A percentile compares a stretch with the other conserved stretches of the same genome.
Evolutionary conservation across 1,284 basidiomycete species (phyloP).

Genomic region (Malassezia japonica): DNA sequence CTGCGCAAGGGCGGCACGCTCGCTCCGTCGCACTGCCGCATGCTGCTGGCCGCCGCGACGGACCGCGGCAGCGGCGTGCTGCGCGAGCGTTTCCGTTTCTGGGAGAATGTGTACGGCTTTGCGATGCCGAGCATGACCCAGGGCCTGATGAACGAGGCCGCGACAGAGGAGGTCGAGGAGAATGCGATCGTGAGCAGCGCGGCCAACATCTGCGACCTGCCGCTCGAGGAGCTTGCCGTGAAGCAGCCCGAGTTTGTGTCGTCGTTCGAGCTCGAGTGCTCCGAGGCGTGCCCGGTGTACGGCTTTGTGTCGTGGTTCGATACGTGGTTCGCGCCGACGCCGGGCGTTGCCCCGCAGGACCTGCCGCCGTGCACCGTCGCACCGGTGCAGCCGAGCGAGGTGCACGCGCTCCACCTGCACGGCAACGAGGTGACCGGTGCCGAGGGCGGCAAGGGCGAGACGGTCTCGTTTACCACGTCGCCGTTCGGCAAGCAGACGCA

Average conservation of each 20-base stretch:
- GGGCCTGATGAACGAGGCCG: constrained; percentile 40
- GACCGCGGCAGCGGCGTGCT: constrained; percentile 57
- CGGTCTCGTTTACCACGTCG: constrained; percentile 79
- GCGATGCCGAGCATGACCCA: constrained; percentile 37
- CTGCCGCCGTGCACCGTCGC: constrained; percentile 23
- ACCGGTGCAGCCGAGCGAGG: constrained; percentile 19
- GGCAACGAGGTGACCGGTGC: constrained; percentile 57
- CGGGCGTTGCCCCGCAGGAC: constrained; percentile 6
- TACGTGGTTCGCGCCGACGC: constrained; percentile 38
- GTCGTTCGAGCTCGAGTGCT: constrained; percentile 24
- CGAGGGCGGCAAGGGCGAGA: constrained; percentile 51
- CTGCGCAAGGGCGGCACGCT: constrained; percentile 65
- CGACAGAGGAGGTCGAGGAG: constrained; percentile 29
- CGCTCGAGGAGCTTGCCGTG: constrained; percentile 25
- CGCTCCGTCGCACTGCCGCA: constrained; percentile 79
- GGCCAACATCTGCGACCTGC: constrained; percentile 32
- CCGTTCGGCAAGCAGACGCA: constrained; percentile 80
- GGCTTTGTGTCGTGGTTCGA: constrained; percentile 46
- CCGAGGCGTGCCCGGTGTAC: constrained; percentile 21
- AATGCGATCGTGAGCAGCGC: constrained; percentile 26
- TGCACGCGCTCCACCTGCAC: constrained; percentile 69
- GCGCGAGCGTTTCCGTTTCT: constrained; percentile 75
- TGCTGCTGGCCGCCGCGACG: constrained; percentile 72
- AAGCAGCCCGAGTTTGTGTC: constrained; percentile 46
- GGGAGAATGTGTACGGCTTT: constrained; percentile 76